Conservation (phyloP, 495 filamentous ascomycete species). For the Neurospora cerealis region DNA sequence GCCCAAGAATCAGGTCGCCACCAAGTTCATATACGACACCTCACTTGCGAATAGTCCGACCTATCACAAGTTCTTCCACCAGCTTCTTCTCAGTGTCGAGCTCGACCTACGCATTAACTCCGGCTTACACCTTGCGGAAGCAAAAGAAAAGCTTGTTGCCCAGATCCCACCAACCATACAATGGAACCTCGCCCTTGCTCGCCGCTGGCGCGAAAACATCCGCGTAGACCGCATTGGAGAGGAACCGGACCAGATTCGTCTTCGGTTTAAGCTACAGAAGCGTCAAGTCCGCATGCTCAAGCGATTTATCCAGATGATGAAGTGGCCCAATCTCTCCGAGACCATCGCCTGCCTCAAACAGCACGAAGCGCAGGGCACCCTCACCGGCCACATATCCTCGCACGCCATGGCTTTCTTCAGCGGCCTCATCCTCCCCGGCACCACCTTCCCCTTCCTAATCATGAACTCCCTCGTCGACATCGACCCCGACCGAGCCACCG, state of each 20-base stretch:
- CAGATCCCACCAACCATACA: conserved; percentile 56
- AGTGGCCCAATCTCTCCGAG: conserved; percentile 61
- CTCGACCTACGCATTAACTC: conserved; percentile 53
- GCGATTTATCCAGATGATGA: conserved; percentile 56
- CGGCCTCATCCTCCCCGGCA: conserved; percentile 58
- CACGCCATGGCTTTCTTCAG: conserved; percentile 66
- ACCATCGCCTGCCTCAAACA: conserved; percentile 49
- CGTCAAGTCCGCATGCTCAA: conserved; percentile 54
- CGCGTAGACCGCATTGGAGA: conserved; percentile 42
- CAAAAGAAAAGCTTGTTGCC: conserved; percentile 44
- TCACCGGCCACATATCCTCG: conserved; percentile 47
- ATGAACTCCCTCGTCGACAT: conserved; percentile 67
- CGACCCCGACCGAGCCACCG: conserved; percentile 48
- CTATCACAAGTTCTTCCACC: conserved; percentile 59
- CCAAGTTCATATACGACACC: conserved; percentile 49
- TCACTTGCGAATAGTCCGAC: conserved; percentile 22
- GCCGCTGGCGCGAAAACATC: conserved; percentile 59
- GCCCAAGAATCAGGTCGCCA: conserved; percentile 53
- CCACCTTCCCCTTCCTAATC: conserved; percentile 57
- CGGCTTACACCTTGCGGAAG: conserved; percentile 37
- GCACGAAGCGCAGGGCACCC: conserved; percentile 39
- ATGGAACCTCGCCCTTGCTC: conserved; percentile 58
- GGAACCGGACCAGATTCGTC: conserved; percentile 34
- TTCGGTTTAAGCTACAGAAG: conserved; percentile 47
- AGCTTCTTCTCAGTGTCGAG: conserved; percentile 59